Conservation (phyloP, 768 basidiomycete species). For the Artomyces pyxidatus region DNA sequence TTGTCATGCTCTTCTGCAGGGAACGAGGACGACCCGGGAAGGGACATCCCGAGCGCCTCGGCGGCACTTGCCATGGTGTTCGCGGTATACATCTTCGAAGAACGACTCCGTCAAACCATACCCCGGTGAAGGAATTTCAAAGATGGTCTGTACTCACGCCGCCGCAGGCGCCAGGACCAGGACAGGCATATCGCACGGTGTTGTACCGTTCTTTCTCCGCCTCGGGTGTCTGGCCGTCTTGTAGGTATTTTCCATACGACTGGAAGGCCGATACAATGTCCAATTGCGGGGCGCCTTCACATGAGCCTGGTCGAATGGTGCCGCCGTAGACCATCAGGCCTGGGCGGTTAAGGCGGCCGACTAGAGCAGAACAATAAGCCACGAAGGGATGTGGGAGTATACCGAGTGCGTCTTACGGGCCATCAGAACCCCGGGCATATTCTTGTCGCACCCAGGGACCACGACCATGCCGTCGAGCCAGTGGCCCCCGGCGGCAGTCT, state of each 20-base stretch:
- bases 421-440: conserved; percentile 99
- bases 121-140: no score
- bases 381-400: no score
- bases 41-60: conserved; percentile 92
- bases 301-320: conserved; percentile 87
- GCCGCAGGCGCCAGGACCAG: conserved; percentile 97
- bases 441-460: conserved; percentile 97
- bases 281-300: conserved; percentile 78
- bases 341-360: conserved; percentile 92
- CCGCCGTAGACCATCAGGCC: conserved; percentile 98
- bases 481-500: conserved; percentile 93
- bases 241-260: conserved; percentile 90
- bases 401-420: conserved; percentile 73
- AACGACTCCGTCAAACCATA: no score
- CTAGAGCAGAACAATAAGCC: no score
- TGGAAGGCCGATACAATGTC: conserved; percentile 99
- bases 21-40: conserved; percentile 96
- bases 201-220: conserved; percentile 83
- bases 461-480: conserved; percentile 98
- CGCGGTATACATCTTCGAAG: conserved; percentile 87
- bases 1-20: conserved; percentile 92
- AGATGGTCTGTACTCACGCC: conserved; percentile 71
- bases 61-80: conserved; percentile 98
- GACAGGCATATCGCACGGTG: conserved; percentile 88
- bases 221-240: conserved; percentile 74